phyloP scores from a whole-genome alignment of 176 grass and related monocot genomes.

The Puccinellia tenuiflora region DNA sequence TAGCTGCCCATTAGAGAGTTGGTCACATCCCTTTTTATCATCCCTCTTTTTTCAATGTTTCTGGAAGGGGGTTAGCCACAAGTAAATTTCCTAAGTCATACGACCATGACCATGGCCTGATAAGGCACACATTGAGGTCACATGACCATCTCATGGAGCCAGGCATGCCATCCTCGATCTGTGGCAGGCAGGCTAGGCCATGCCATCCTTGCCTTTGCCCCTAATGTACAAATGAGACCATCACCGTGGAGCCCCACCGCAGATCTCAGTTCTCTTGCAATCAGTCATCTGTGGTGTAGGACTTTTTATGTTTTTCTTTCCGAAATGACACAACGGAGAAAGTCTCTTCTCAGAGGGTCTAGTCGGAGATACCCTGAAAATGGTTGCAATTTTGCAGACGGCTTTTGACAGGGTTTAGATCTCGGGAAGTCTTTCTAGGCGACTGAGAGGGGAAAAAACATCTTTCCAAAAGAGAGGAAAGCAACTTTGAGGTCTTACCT shows the following conservation, averaged over 20 bases:
- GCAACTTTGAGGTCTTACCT: constrained; percentile 12
- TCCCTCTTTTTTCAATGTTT: constrained; percentile 47
- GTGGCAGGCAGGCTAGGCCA: constrained; percentile 35
- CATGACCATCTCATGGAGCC: constrained; percentile 24
- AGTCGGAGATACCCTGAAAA: neutral
- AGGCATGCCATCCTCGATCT: constrained; percentile 26
- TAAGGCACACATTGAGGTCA: constrained; percentile 12
- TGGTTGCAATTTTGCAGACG: constrained; percentile 13
- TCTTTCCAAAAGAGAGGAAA: constrained; percentile 26
- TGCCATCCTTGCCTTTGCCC: constrained; percentile 13
- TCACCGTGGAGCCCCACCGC: constrained; percentile 26
- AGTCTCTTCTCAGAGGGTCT: neutral
- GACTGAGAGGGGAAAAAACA: neutral
- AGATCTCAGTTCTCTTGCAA: constrained; percentile 5
- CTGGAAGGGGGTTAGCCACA: constrained; percentile 21
- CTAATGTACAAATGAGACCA: constrained; percentile 42
- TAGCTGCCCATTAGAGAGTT: constrained; percentile 20
- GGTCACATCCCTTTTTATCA: constrained; percentile 20
- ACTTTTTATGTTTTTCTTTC: neutral
- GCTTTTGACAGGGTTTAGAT: constrained; percentile 23
- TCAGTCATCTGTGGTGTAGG: neutral
- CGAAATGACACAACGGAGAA: constrained; percentile 7
- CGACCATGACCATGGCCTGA: neutral
- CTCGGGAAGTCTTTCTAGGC: constrained; percentile 40
- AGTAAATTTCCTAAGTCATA: constrained; percentile 26